Conservation (phyloP, 2,329 filamentous ascomycete genomes). For the Venturia aucupariae region DNA sequence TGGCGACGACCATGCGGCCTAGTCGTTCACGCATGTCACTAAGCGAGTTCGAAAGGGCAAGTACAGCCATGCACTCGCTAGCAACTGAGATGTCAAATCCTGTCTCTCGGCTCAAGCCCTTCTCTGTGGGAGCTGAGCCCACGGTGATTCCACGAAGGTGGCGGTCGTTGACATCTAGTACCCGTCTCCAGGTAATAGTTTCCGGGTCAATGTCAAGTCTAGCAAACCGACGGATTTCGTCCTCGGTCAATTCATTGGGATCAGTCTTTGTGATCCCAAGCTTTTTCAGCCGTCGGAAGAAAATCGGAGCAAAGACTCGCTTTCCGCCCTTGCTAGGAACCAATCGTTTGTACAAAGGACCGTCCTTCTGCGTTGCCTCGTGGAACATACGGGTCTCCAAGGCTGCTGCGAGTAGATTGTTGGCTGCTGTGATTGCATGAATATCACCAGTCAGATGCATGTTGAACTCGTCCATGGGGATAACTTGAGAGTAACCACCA, state of each 20-base stretch:
- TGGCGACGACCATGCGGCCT: slow-evolving; percentile 91
- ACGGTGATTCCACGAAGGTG: slow-evolving; percentile 85
- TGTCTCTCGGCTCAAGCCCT: slow-evolving; percentile 77
- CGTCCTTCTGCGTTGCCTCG: slow-evolving; percentile 90
- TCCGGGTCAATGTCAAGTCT: slow-evolving; percentile 91
- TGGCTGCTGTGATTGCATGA: slow-evolving; percentile 91
- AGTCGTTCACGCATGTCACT: slow-evolving; percentile 86
- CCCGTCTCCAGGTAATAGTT: slow-evolving; percentile 94
- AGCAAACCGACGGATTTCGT: slow-evolving; percentile 83
- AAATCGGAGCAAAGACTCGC: slow-evolving; percentile 76
- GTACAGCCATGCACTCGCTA: slow-evolving; percentile 96
- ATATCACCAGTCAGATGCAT: slow-evolving; percentile 96
- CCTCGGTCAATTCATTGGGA: slow-evolving; percentile 79
- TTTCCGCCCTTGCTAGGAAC: slow-evolving; percentile 86
- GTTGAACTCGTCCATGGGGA: slow-evolving; percentile 99
- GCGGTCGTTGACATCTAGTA: slow-evolving; percentile 94
- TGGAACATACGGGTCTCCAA: slow-evolving; percentile 99
- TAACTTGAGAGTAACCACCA: slow-evolving; percentile 97
- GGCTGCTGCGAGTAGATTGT: slow-evolving; percentile 91
- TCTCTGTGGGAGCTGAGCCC: slow-evolving; percentile 82
- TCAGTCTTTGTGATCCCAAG: slow-evolving; percentile 92
- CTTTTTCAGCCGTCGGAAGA: slow-evolving; percentile 91
- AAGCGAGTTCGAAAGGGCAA: slow-evolving; percentile 83
- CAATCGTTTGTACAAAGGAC: slow-evolving; percentile 73
- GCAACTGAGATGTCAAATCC: slow-evolving; percentile 98